phyloP scores from a whole-genome alignment of 257 asterid genomes.

The Solanum lignicaule region DNA sequence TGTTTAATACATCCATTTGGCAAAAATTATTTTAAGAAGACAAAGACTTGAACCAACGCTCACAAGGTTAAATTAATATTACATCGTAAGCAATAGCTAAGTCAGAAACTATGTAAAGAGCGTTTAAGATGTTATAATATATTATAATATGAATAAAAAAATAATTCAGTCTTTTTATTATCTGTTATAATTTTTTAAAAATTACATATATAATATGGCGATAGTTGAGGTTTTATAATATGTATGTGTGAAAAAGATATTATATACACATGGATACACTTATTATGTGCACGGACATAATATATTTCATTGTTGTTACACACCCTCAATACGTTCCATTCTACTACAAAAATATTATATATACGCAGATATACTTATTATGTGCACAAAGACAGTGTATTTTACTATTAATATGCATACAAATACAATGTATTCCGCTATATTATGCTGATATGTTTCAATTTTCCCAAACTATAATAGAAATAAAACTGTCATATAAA shows the following conservation, averaged over 20 bases:
- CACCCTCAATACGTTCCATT: no score
- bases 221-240: neutral
- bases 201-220: neutral
- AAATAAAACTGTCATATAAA: neutral
- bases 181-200: no score
- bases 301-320: neutral
- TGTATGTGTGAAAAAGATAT: neutral
- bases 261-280: no score
- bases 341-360: no score
- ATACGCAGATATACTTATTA: no score
- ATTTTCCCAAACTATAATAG: neutral
- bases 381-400: no score
- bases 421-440: neutral
- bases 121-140: no score
- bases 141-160: no score
- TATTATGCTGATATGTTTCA: no score
- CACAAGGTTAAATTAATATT: neutral
- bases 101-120: neutral
- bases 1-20: neutral
- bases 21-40: neutral
- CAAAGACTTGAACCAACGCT: neutral
- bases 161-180: neutral
- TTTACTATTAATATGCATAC: no score
- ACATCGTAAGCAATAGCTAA: fast-evolving
- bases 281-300: neutral